Evolutionary conservation across 78 protist species (phyloP).

Genomic region (Protostelium mycophagum): DNA sequence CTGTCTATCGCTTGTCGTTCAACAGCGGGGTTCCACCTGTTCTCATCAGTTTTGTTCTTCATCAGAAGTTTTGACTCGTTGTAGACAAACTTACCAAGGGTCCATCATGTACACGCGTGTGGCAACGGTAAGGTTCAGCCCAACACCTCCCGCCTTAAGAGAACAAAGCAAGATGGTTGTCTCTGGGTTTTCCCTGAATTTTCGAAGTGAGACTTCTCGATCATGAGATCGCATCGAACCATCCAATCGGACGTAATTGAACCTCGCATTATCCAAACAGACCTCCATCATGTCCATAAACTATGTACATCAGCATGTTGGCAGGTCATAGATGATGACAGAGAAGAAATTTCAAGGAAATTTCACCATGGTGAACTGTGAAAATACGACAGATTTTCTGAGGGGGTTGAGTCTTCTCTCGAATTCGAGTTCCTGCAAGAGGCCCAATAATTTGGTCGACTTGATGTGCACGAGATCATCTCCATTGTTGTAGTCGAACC

Average conservation of each 20-base stretch:
- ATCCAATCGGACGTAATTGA: slow-evolving; percentile 58
- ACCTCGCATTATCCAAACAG: slow-evolving; percentile 5
- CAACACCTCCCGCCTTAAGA: slow-evolving; percentile 84
- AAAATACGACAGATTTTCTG: not conserved
- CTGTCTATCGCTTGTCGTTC: slow-evolving; percentile 92
- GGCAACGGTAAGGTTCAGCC: slow-evolving; percentile 90
- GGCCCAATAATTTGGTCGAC: not conserved
- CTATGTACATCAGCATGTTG: slow-evolving; percentile 79
- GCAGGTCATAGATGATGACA: slow-evolving; percentile 50
- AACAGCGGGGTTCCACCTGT: slow-evolving; percentile 27
- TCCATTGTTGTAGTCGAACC: not conserved
- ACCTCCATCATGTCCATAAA: slow-evolving; percentile 63
- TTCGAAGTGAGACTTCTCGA: slow-evolving; percentile 19
- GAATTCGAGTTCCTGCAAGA: not conserved
- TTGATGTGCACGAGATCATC: not conserved
- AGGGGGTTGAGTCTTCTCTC: not conserved
- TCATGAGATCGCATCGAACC: slow-evolving; percentile 54
- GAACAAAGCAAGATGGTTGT: slow-evolving; percentile 39
- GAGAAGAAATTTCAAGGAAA: not conserved
- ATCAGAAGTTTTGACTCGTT: not conserved
- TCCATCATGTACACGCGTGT: slow-evolving; percentile 68
- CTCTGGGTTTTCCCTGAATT: slow-evolving; percentile 34
- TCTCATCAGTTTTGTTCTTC: not conserved
- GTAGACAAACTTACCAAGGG: slow-evolving; percentile 69
- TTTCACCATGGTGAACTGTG: not conserved